A percentile compares a stretch with the other conserved stretches of the same genome.
Conservation (phyloP, 1,139 yeast genomes). For the Pichiaceae sp. region DNA sequence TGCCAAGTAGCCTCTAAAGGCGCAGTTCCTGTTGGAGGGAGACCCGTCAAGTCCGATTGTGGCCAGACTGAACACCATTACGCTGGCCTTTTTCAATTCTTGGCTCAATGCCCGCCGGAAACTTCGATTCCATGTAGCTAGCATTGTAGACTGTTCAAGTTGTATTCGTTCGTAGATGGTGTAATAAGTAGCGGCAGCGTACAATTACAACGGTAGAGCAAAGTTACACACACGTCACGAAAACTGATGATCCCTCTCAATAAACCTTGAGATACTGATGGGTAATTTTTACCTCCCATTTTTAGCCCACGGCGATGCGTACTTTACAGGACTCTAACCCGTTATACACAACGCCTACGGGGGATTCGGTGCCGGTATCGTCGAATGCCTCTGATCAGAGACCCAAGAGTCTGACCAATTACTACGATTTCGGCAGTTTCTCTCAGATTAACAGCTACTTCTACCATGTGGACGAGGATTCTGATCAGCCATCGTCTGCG, state of each 20-base stretch:
- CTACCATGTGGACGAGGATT: constrained; percentile 16
- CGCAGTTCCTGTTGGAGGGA: constrained; percentile 64
- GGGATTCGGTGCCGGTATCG: not conserved
- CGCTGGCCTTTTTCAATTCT: not conserved
- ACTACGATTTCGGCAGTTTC: constrained; percentile 19
- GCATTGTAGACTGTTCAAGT: no score
- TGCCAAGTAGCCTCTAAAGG: constrained; percentile 69
- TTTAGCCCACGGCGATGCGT: no score
- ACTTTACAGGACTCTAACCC: not conserved
- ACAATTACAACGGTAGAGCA: no score
- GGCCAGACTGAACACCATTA: constrained; percentile 53
- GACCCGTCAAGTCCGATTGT: constrained; percentile 51
- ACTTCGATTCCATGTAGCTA: not conserved
- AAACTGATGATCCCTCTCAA: no score
- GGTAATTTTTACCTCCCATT: no score
- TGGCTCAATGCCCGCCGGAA: not conserved
- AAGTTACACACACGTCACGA: no score
- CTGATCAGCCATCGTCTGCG: constrained; percentile 1
- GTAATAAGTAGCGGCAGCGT: no score
- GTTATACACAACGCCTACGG: not conserved
- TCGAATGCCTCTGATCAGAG: not conserved
- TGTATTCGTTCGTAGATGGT: no score
- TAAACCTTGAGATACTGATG: no score
- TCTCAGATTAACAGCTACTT: constrained; percentile 20
- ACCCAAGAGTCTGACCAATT: constrained; percentile 18